Percentiles rank a stretch among this genome's conserved stretches.
These are phyloP conservation scores for Microsporum canis DNA, from an alignment of 2,329 filamentous ascomycete genomes.

Conservation along the genomic window DNA sequence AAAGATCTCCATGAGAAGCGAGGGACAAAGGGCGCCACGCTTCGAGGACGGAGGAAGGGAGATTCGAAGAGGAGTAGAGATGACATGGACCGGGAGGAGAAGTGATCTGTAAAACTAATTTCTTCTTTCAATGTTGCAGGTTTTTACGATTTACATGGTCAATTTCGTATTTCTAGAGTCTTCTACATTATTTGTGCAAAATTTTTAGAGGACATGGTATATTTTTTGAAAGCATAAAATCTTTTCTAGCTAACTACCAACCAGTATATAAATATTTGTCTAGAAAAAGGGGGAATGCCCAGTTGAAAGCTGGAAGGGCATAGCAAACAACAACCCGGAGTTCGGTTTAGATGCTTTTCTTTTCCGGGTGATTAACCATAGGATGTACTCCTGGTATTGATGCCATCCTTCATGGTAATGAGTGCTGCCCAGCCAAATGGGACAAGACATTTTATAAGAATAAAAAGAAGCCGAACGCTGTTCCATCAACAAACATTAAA, in stretches of 20 bases:
- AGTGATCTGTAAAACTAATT: slow-evolving; percentile 32
- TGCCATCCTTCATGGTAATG: neutral
- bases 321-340: neutral
- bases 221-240: neutral
- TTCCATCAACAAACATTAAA: neutral
- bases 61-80: slow-evolving; percentile 45
- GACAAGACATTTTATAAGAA: neutral
- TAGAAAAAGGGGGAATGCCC: neutral
- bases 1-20: slow-evolving; percentile 63
- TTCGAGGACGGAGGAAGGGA: slow-evolving; percentile 42
- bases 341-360: neutral
- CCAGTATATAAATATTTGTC: neutral
- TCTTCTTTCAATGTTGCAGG: neutral
- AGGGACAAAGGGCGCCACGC: slow-evolving; percentile 36
- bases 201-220: neutral
- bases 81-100: slow-evolving; percentile 67
- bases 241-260: neutral
- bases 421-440: neutral
- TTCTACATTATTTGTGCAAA: neutral
- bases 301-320: neutral
- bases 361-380: neutral
- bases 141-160: neutral
- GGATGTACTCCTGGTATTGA: neutral
- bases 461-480: neutral
- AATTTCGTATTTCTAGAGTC: neutral